Evolutionary conservation across 139 green algal genomes (phyloP).

Genomic region (Picochlorum sp.): DNA sequence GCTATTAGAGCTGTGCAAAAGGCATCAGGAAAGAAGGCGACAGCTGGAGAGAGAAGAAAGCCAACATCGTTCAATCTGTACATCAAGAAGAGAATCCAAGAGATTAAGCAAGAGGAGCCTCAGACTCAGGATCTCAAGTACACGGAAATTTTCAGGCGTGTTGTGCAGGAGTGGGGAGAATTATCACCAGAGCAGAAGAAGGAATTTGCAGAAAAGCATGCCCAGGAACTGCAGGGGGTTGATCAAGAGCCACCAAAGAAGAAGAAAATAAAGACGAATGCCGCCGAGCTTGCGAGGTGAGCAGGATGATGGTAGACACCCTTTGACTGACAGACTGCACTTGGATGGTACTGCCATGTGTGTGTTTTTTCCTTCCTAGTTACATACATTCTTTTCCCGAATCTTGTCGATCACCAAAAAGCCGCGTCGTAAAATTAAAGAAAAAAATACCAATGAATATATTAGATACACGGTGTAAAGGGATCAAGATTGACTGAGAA

Average conservation of each 20-base stretch:
- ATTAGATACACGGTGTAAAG: background rate
- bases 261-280: background rate
- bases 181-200: constrained; percentile 7
- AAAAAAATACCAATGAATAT: background rate
- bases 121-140: constrained; percentile 13
- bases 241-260: background rate
- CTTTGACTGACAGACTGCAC: too few species aligned
- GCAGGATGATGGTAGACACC: too few species aligned
- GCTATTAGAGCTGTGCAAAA: background rate
- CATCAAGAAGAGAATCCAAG: constrained; percentile 28
- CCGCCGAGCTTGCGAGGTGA: too few species aligned
- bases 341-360: too few species aligned
- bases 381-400: too few species aligned
- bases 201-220: background rate
- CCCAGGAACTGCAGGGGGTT: background rate
- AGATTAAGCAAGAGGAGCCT: constrained; percentile 14
- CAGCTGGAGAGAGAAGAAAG: constrained; percentile 15
- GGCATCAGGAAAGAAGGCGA: constrained; percentile 8
- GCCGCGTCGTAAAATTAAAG: background rate
- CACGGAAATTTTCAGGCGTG: constrained; percentile 21
- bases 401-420: too few species aligned
- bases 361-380: too few species aligned
- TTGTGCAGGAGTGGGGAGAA: constrained; percentile 2
- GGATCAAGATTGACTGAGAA: constrained; percentile 1
- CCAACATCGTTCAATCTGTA: constrained; percentile 42